Evolutionary conservation across 1,284 basidiomycete species (phyloP), one percentile per base, ranked within the genome.

Genomic region (Trametes versicolor): DNA sequence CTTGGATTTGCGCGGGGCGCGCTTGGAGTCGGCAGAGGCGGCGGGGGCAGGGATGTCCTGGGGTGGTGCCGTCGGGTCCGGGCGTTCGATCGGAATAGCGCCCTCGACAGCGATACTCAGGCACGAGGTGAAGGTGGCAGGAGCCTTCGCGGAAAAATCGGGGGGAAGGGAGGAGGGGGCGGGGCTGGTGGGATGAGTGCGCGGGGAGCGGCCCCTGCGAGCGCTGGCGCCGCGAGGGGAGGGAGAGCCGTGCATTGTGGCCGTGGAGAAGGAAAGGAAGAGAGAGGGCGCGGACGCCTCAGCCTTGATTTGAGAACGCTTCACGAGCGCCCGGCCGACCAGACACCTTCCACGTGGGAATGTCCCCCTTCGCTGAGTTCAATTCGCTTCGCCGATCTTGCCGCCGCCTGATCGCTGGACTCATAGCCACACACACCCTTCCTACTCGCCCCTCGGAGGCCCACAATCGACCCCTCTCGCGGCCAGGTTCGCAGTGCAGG

Each of bases 1-100:
- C 84, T 94, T 94, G 71, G 92, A 93, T 83, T 94, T 94, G 75
- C 93, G 89, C 52, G 93, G 92, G 45, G 92, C 91, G 65, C 92
- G 85, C 78, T 85, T 87, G 57, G 84, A 78, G 72, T 71, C 71
- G 71, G 76, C 70, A 54, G 74, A 77, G 71, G 66, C 71, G 58
- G 65, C 69, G 61, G 72, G 65, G 56, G 65, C 69, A 59, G 72
- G 65, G 32, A 65, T 58, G 55, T 75, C 73, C 63, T 64, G 53
- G 67, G 63, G 54, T 58, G 66, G 29, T 15, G 66, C 29, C 23
- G 69, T 49, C 15, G 69, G 65, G 51, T 76, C 74, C 66, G 70
- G 74, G 65, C 74, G 73, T 48, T 77, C 73, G 78, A 88, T 84
- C 60, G 88, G 84, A 63, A 83, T 74, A 55, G 87, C 82, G 71